Percentiles rank a stretch among this genome's conserved stretches.
Evolutionary conservation across 1,284 basidiomycete species (phyloP).

Genomic region (Ustilago lituana): DNA sequence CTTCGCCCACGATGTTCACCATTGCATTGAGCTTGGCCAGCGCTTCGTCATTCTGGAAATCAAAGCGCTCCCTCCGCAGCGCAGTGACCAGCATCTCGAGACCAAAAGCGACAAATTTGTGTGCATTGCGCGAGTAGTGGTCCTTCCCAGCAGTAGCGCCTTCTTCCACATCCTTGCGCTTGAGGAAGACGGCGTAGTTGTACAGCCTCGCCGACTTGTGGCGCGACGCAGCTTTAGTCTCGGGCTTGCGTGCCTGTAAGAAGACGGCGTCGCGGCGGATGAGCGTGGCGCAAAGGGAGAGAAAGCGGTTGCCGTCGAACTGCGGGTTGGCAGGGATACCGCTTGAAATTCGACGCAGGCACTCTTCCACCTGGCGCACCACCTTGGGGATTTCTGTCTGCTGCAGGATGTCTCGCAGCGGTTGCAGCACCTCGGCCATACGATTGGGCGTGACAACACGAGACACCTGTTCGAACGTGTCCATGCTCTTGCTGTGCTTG

Average conservation of each 20-base stretch:
- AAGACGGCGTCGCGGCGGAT: constrained; percentile 82
- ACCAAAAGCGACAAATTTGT: constrained; percentile 89
- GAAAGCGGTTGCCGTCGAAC: constrained; percentile 77
- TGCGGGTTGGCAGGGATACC: constrained; percentile 86
- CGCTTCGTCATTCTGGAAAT: constrained; percentile 78
- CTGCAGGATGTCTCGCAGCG: constrained; percentile 85
- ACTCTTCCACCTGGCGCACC: constrained; percentile 89
- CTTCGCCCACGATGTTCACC: constrained; percentile 87
- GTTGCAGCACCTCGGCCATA: constrained; percentile 80
- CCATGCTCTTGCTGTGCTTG: constrained; percentile 65
- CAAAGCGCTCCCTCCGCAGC: constrained; percentile 83
- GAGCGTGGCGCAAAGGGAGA: constrained; percentile 87
- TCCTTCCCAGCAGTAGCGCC: constrained; percentile 57
- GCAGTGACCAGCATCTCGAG: constrained; percentile 91
- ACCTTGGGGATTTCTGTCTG: constrained; percentile 83
- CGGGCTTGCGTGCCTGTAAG: constrained; percentile 46
- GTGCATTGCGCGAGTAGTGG: constrained; percentile 71
- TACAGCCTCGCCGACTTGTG: constrained; percentile 32
- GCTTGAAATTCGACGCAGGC: constrained; percentile 80
- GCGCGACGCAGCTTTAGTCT: constrained; percentile 27
- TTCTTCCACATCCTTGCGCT: constrained; percentile 59
- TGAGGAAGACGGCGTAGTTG: constrained; percentile 47
- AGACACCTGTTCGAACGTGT: constrained; percentile 64
- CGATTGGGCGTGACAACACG: constrained; percentile 65
- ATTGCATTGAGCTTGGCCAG: constrained; percentile 85